phyloP scores from a whole-genome alignment of 129 eudicot species.

The Pulicaria dysenterica region DNA sequence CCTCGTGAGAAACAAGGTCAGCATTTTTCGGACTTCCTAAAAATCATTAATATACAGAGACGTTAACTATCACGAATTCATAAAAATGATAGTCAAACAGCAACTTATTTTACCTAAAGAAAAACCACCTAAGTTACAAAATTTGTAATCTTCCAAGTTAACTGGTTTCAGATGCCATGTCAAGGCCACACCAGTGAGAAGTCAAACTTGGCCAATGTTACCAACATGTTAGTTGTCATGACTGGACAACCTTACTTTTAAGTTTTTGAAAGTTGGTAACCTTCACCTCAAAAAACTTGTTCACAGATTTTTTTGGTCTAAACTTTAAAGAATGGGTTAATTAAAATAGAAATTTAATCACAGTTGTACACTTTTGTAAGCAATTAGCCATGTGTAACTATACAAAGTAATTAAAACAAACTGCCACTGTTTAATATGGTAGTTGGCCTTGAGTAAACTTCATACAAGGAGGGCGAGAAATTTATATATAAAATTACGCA shows the following conservation, averaged over 20 bases:
- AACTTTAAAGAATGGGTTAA: not conserved
- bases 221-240: not conserved
- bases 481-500: not conserved
- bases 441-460: not conserved
- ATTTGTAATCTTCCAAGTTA: not conserved
- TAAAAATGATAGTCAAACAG: not conserved
- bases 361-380: not conserved
- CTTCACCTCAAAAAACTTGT: not conserved
- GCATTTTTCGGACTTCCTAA: conserved; percentile 45
- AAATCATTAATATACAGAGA: conserved; percentile 5
- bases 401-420: not conserved
- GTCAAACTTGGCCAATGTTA: conserved; percentile 3
- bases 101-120: not conserved
- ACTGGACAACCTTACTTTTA: not conserved
- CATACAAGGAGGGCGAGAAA: not conserved
- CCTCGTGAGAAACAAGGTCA: conserved; percentile 45
- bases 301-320: too few relatives aligned
- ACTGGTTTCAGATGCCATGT: not conserved
- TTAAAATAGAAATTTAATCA: not conserved
- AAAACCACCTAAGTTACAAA: not conserved
- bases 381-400: not conserved
- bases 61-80: not conserved
- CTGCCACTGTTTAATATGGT: not conserved
- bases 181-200: not conserved
- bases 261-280: not conserved